These are phyloP conservation scores for Allomyces macrogynus DNA, from an alignment of 192 early-diverging fungal species.

Conservation along the genomic window DNA sequence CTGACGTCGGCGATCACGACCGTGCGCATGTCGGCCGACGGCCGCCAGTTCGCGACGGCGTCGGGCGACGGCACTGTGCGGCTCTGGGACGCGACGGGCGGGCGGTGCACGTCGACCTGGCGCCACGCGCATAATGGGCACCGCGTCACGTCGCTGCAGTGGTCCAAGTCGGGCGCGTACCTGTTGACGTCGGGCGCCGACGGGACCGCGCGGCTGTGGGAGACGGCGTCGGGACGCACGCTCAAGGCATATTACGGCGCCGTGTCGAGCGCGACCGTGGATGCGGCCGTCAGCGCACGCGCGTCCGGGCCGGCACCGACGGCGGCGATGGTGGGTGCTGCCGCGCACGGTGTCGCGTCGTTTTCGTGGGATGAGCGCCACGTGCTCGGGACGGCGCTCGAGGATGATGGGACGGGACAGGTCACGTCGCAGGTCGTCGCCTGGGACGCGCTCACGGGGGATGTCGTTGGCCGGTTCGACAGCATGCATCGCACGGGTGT, in stretches of 20 bases:
- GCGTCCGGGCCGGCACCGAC: background rate
- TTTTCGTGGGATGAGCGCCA: background rate
- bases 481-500: no score
- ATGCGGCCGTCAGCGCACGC: background rate
- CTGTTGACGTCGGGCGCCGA: background rate
- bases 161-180: conserved; percentile 1
- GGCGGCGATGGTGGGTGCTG: background rate
- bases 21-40: background rate
- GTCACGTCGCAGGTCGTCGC: background rate
- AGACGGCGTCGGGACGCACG: background rate
- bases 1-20: background rate
- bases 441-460: background rate
- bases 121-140: background rate
- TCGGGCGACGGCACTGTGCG: background rate
- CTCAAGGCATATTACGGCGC: background rate
- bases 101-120: background rate
- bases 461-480: background rate
- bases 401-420: background rate
- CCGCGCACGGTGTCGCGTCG: no score
- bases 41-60: background rate
- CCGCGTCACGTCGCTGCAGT: background rate
- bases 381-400: background rate
- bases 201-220: background rate
- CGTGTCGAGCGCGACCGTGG: background rate
- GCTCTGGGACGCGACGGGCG: background rate